Evolutionary conservation across 2,329 filamentous ascomycete species (phyloP).

Genomic region (Peltaster fructicola): DNA sequence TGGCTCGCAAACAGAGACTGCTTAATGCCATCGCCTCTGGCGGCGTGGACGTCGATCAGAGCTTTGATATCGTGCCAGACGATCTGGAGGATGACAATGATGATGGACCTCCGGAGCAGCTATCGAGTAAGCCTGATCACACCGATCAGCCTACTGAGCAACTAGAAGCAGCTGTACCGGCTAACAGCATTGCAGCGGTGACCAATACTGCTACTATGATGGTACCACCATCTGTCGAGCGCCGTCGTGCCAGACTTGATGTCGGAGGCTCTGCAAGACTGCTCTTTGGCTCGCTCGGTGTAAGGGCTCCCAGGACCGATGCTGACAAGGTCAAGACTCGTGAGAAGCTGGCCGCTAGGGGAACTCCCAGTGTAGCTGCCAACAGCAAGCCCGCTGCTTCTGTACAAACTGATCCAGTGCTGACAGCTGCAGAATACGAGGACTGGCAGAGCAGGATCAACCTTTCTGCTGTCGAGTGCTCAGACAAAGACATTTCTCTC

Average conservation of each 20-base stretch:
- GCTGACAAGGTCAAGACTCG: slow-evolving; percentile 48
- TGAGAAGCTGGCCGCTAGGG: slow-evolving; percentile 28
- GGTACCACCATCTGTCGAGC: slow-evolving; percentile 3
- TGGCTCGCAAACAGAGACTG: slow-evolving; percentile 24
- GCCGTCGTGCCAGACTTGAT: slow-evolving; percentile 31
- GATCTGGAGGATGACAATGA: no score
- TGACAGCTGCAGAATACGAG: slow-evolving; percentile 19
- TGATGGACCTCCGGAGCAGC: neutral
- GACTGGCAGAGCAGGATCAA: slow-evolving; percentile 59
- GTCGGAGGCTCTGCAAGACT: slow-evolving; percentile 48
- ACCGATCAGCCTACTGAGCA: neutral
- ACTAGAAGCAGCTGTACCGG: neutral
- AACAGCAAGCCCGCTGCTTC: neutral
- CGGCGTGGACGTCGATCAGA: slow-evolving; percentile 29
- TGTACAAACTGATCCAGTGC: no score
- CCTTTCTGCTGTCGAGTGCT: slow-evolving; percentile 70
- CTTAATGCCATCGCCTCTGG: slow-evolving; percentile 34
- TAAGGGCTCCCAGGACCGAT: slow-evolving; percentile 50
- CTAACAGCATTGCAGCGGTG: neutral
- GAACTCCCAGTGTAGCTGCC: slow-evolving; percentile 6
- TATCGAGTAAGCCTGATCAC: no score
- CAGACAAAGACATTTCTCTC: slow-evolving; percentile 48
- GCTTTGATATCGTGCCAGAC: no score
- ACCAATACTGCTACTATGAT: slow-evolving; percentile 1
- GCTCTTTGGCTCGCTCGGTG: slow-evolving; percentile 53